Percentiles rank a stretch among this genome's conserved stretches.
Conservation (phyloP, 176 grass and related monocot species). For the Carex scoparia region DNA sequence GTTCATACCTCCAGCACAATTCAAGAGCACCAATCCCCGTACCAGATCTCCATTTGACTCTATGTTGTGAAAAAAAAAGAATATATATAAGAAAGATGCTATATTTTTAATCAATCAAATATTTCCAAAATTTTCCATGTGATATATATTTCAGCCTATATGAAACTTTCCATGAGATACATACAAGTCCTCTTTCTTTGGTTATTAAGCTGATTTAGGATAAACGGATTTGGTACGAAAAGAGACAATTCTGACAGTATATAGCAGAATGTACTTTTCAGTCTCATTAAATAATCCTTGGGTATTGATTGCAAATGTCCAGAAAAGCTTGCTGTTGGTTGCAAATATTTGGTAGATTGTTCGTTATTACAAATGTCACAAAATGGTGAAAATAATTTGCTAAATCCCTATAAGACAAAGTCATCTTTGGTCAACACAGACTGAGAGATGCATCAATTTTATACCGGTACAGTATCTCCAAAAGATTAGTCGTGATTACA, state of each 20-base stretch:
- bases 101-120: background rate
- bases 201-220: background rate
- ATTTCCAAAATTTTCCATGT: background rate
- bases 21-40: constrained; percentile 72
- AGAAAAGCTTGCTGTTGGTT: background rate
- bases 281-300: background rate
- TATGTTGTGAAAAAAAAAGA: background rate
- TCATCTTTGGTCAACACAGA: background rate
- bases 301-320: background rate
- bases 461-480: background rate
- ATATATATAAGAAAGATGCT: too few relatives aligned
- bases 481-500: background rate
- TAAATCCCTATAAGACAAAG: background rate
- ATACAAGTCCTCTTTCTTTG: background rate
- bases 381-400: background rate
- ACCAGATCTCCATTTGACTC: constrained; percentile 52
- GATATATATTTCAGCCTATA: background rate
- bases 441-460: background rate
- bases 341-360: background rate
- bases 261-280: background rate
- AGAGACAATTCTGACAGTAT: background rate
- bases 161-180: background rate
- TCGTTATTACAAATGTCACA: background rate
- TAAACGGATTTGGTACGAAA: background rate
- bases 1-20: constrained; percentile 92